Evolutionary conservation across 768 basidiomycete species (phyloP).

Genomic region (Rhizopogon vesiculosus): DNA sequence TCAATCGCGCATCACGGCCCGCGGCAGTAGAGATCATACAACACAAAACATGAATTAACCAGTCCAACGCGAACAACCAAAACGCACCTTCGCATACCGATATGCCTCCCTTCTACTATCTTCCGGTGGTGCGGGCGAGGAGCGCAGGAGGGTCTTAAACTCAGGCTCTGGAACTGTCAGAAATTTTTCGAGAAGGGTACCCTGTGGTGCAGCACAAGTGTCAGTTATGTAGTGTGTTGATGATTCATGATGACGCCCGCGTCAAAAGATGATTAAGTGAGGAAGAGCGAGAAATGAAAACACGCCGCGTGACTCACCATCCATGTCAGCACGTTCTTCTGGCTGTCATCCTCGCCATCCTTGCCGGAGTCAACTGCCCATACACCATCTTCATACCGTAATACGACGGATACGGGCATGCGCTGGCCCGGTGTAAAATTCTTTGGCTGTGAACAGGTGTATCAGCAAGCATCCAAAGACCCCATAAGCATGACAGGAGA

Average conservation of each 20-base stretch:
- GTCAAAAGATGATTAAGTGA: neutral
- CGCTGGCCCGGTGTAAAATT: conserved; percentile 76
- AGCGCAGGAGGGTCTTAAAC: conserved; percentile 54
- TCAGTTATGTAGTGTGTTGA: neutral
- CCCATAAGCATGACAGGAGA: neutral
- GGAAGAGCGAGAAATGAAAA: neutral
- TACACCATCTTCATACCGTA: conserved; percentile 61
- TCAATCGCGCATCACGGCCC: neutral
- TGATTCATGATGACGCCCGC: neutral
- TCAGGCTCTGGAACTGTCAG: conserved; percentile 63
- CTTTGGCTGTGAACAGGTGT: conserved; percentile 34
- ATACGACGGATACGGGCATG: conserved; percentile 65
- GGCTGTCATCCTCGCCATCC: conserved; percentile 32
- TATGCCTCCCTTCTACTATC: conserved; percentile 64
- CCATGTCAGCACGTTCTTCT: conserved; percentile 73
- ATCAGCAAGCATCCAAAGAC: neutral
- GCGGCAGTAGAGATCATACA: no score
- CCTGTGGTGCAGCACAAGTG: conserved; percentile 38
- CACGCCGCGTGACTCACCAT: conserved; percentile 41
- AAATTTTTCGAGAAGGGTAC: conserved; percentile 85
- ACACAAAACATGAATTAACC: no score
- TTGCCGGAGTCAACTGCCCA: conserved; percentile 63
- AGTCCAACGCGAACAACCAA: conserved; percentile 30
- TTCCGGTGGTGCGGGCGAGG: conserved; percentile 14
- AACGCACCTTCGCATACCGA: conserved; percentile 73